A percentile compares a stretch with the other conserved stretches of the same genome.
Evolutionary conservation across 305 asterid species (phyloP).

Genomic region (Andrographis paniculata): DNA sequence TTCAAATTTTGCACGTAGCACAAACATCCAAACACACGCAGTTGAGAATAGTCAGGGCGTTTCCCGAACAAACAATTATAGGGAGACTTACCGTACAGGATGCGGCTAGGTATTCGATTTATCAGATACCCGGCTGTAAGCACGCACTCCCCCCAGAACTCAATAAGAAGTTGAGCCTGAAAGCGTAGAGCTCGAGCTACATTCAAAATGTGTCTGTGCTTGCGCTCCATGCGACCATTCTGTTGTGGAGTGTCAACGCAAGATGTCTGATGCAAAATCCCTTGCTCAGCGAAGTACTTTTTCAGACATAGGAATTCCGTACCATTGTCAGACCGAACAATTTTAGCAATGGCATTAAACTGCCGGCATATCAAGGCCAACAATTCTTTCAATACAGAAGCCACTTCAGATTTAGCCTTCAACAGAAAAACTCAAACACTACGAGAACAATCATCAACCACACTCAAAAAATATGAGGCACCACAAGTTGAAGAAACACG

Average conservation of each 20-base stretch:
- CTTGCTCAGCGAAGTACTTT: constrained; percentile 1
- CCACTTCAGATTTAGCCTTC: not conserved
- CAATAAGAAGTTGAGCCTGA: not conserved
- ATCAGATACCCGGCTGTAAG: not conserved
- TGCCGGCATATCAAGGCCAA: not conserved
- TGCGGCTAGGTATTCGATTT: not conserved
- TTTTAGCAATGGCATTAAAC: not conserved
- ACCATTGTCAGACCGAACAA: not conserved
- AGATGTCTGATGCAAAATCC: not conserved
- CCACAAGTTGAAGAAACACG: not conserved
- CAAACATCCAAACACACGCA: not conserved
- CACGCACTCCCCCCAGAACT: constrained; percentile 1
- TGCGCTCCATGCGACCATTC: not conserved
- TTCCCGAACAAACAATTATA: not conserved
- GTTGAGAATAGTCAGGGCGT: not conserved
- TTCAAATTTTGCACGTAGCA: not conserved
- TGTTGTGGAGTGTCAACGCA: constrained; percentile 1
- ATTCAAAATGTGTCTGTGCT: not conserved
- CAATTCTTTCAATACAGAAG: not conserved
- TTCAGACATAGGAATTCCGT: not conserved
- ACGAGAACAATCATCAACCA: not conserved
- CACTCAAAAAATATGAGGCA: not conserved
- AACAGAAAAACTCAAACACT: not conserved
- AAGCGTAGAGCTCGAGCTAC: not conserved
- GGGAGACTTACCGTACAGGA: not conserved